Conservation (phyloP, 441 rosid genomes). For the Gossypium trilobum region DNA sequence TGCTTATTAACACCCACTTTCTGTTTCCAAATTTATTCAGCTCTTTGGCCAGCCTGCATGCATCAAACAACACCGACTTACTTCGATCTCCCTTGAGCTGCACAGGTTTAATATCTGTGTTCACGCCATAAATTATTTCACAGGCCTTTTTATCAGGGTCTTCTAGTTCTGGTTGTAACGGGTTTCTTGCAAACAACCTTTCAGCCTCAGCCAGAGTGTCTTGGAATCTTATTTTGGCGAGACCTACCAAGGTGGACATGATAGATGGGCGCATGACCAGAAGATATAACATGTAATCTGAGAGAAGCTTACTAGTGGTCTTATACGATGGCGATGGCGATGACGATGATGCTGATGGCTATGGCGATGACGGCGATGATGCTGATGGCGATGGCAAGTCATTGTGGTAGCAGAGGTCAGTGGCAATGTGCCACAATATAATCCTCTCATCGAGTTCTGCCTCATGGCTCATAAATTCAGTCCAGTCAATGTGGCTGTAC, state of each 20-base stretch:
- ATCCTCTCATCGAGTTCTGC: conserved; percentile 44
- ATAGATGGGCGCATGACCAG: conserved; percentile 36
- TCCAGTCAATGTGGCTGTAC: neutral
- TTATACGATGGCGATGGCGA: conserved; percentile 1
- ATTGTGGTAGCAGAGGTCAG: conserved; percentile 38
- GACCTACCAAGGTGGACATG: conserved; percentile 43
- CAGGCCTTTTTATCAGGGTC: conserved; percentile 14
- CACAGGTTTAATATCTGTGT: conserved; percentile 16
- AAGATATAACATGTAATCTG: conserved; percentile 51
- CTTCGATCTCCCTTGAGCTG: conserved; percentile 9
- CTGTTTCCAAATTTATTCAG: neutral
- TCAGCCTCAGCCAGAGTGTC: conserved; percentile 45
- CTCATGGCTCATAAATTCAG: conserved; percentile 19
- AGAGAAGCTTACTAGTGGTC: conserved; percentile 30
- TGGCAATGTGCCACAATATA: conserved; percentile 48
- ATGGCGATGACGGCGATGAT: no score
- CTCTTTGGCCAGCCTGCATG: conserved; percentile 14
- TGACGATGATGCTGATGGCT: no score
- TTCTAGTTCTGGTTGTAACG: neutral
- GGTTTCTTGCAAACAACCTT: conserved; percentile 28
- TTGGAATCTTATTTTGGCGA: conserved; percentile 38
- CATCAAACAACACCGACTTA: conserved; percentile 19
- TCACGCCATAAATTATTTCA: conserved; percentile 9
- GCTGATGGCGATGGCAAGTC: no score
- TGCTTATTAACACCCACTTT: conserved; percentile 42